These are phyloP conservation scores for Sutorius eximius DNA, from an alignment of 1,284 basidiomycete genomes.

Conservation along the genomic window DNA sequence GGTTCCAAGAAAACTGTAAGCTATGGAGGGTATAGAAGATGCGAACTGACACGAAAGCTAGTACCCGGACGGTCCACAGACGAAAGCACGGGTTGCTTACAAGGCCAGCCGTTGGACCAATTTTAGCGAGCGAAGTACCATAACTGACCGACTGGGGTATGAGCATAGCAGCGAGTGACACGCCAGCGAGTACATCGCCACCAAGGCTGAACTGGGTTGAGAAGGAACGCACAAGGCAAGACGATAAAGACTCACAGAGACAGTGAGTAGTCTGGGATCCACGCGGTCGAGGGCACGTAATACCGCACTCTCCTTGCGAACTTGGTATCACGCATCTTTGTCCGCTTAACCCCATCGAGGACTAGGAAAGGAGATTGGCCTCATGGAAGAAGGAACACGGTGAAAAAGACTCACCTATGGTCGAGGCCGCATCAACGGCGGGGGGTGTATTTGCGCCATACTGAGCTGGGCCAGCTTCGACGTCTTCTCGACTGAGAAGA, in stretches of 20 bases:
- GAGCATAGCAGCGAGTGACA: conserved; percentile 87
- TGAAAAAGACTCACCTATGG: conserved; percentile 16
- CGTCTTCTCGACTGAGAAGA: conserved; percentile 26
- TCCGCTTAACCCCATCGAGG: conserved; percentile 17
- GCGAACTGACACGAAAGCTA: conserved; percentile 53
- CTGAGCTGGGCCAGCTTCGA: conserved; percentile 26
- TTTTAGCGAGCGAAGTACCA: conserved; percentile 79
- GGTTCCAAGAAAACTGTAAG: conserved; percentile 86
- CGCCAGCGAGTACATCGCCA: conserved; percentile 81
- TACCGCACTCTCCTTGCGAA: conserved; percentile 47
- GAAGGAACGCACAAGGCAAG: neutral
- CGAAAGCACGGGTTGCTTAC: conserved; percentile 46
- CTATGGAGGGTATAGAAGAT: conserved; percentile 75
- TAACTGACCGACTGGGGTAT: conserved; percentile 94
- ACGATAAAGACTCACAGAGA: conserved; percentile 55
- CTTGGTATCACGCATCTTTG: conserved; percentile 27
- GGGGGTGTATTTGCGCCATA: conserved; percentile 22
- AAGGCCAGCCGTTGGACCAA: conserved; percentile 81
- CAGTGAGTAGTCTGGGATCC: conserved; percentile 83
- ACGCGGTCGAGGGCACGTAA: conserved; percentile 70
- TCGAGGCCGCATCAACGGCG: conserved; percentile 17
- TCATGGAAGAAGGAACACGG: neutral
- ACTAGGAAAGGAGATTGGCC: conserved; percentile 3
- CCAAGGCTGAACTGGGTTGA: conserved; percentile 52
- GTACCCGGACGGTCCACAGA: conserved; percentile 10